Percentiles rank a stretch among this genome's conserved stretches.
Evolutionary conservation across 208 protist species (phyloP).

Genomic region (Leptomonas seymouri): DNA sequence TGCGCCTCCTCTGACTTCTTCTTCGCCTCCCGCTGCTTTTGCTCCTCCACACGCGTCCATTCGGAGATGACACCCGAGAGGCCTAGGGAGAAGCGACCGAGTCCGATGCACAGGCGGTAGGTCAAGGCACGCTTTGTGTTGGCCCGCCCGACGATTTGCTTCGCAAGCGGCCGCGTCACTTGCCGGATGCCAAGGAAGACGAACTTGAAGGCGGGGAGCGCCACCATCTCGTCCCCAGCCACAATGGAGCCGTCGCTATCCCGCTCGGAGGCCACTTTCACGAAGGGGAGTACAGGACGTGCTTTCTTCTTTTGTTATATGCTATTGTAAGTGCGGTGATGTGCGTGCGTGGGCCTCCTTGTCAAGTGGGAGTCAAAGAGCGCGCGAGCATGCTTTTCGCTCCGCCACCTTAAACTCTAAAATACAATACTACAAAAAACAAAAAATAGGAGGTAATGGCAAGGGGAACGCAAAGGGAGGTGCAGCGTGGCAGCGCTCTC

Average conservation of each 20-base stretch:
- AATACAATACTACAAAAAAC: no score
- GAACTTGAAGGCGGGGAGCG: conserved; percentile 74
- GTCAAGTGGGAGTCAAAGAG: no score
- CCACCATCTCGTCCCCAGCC: conserved; percentile 58
- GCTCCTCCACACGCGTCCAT: conserved; percentile 57
- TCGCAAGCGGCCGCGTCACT: conserved; percentile 71
- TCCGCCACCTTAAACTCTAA: no score
- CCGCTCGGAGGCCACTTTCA: conserved; percentile 11
- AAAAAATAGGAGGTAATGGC: no score
- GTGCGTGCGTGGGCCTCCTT: no score
- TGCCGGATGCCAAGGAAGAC: conserved; percentile 79
- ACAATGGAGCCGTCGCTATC: conserved; percentile 1
- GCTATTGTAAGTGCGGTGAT: no score
- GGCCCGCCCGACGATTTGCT: conserved; percentile 59
- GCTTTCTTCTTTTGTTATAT: neutral
- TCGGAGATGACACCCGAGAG: conserved; percentile 70
- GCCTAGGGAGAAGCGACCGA: conserved; percentile 80
- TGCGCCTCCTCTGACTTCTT: conserved; percentile 29
- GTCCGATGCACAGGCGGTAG: conserved; percentile 67
- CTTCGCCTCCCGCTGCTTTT: conserved; percentile 33
- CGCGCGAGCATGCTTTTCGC: no score
- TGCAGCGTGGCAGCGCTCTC: no score
- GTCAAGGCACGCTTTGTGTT: conserved; percentile 60
- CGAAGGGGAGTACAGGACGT: neutral
- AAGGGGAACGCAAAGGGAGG: no score